Evolutionary conservation across 768 basidiomycete species (phyloP).

Genomic region (Lentinula edodes): DNA sequence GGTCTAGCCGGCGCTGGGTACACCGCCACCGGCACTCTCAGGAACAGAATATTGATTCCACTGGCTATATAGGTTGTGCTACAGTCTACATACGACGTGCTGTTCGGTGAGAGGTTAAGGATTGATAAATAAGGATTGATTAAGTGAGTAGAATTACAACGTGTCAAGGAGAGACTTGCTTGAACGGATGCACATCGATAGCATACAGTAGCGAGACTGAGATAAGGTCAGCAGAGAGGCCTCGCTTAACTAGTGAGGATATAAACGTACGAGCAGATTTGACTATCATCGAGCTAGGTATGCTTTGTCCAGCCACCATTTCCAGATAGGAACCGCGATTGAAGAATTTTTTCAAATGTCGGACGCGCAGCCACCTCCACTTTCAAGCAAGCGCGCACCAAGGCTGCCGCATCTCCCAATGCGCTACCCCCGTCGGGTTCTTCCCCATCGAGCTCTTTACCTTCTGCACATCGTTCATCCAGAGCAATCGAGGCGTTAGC

Average conservation of each 20-base stretch:
- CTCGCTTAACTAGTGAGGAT: background rate
- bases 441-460: constrained; percentile 64
- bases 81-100: background rate
- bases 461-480: constrained; percentile 77
- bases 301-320: constrained; percentile 60
- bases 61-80: background rate
- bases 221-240: background rate
- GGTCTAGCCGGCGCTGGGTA: background rate
- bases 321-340: constrained; percentile 78
- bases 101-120: background rate
- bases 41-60: constrained; percentile 8
- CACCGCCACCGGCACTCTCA: constrained; percentile 29
- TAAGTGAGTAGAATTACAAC: background rate
- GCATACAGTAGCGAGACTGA: too few species aligned
- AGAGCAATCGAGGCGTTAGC: constrained; percentile 70
- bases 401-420: constrained; percentile 77
- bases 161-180: background rate
- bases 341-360: constrained; percentile 76
- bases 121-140: background rate
- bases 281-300: background rate
- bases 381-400: constrained; percentile 81
- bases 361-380: constrained; percentile 77
- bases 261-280: background rate
- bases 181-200: constrained; percentile 2
- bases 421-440: constrained; percentile 81